Percentiles rank a stretch among this genome's conserved stretches.
These are phyloP conservation scores for Amanita brunnescens DNA, from an alignment of 768 basidiomycete genomes.

Conservation along the genomic window DNA sequence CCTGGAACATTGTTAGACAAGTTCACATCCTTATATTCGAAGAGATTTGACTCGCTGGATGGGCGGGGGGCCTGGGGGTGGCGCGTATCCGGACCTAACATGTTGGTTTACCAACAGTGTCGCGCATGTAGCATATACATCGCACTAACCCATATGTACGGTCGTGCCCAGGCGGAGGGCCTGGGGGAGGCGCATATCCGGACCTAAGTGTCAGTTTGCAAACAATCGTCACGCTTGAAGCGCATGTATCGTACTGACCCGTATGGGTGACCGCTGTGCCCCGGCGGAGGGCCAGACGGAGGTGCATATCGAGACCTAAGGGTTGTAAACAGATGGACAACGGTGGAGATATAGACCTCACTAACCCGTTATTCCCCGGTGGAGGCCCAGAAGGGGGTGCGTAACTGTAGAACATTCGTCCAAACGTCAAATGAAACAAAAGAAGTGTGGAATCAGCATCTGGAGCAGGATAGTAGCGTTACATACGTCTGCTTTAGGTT, in stretches of 20 bases:
- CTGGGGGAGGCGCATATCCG: conserved; percentile 18
- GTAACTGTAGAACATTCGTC: conserved; percentile 11
- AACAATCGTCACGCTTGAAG: no score
- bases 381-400: conserved; percentile 20
- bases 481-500: conserved; percentile 14
- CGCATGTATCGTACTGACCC: no score
- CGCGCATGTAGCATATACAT: no score
- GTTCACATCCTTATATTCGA: conserved; percentile 9
- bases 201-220: not conserved
- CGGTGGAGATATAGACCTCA: no score
- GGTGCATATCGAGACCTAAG: no score
- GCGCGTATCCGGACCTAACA: conserved; percentile 14
- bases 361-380: conserved; percentile 10
- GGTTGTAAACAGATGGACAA: no score
- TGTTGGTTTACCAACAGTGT: no score
- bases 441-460: conserved; percentile 17
- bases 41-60: conserved; percentile 12
- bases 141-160: no score
- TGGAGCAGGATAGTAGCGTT: not conserved
- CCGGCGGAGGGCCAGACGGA: conserved; percentile 22
- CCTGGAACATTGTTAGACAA: conserved; percentile 6
- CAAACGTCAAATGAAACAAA: no score
- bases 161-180: conserved; percentile 26
- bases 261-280: no score
- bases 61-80: conserved; percentile 21